These are phyloP conservation scores for Arabidopsis hybrid DNA, from an alignment of 441 rosid genomes.

Conservation along the genomic window DNA sequence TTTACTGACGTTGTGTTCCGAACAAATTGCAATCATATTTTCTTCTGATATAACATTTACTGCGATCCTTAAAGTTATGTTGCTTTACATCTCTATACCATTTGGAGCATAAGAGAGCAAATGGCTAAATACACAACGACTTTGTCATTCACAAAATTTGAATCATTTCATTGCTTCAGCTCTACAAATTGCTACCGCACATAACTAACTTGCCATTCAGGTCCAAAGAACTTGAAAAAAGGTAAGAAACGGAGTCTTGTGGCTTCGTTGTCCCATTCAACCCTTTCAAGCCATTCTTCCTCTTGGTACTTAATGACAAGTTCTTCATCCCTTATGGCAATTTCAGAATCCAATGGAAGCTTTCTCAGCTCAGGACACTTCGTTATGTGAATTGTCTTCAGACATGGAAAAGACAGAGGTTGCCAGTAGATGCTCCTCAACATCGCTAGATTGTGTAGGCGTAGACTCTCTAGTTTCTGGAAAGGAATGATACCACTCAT, in stretches of 20 bases:
- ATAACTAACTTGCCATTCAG: slow-evolving; percentile 9
- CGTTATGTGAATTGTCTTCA: slow-evolving; percentile 4
- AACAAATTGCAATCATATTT: slow-evolving; percentile 9
- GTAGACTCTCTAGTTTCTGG: slow-evolving; percentile 31
- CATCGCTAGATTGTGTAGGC: background rate
- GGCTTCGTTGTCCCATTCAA: slow-evolving; percentile 19
- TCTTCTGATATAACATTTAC: background rate
- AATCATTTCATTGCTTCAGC: background rate
- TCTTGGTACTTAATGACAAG: background rate
- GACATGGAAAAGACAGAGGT: slow-evolving; percentile 31
- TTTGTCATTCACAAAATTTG: background rate
- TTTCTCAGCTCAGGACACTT: slow-evolving; percentile 9
- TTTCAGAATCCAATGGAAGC: slow-evolving; percentile 3
- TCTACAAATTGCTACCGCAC: background rate
- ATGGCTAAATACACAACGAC: background rate
- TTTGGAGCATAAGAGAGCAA: background rate
- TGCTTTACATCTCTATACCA: background rate
- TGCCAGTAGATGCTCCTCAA: slow-evolving; percentile 30
- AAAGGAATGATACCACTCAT: slow-evolving; percentile 28
- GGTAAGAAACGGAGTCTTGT: slow-evolving; percentile 8
- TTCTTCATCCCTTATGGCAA: background rate
- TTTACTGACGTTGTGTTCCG: background rate
- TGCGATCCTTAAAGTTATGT: background rate
- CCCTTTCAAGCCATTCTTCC: slow-evolving; percentile 4
- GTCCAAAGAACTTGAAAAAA: slow-evolving; percentile 24